phyloP scores from a whole-genome alignment of 2,329 filamentous ascomycete genomes.

The Apiospora hydei region DNA sequence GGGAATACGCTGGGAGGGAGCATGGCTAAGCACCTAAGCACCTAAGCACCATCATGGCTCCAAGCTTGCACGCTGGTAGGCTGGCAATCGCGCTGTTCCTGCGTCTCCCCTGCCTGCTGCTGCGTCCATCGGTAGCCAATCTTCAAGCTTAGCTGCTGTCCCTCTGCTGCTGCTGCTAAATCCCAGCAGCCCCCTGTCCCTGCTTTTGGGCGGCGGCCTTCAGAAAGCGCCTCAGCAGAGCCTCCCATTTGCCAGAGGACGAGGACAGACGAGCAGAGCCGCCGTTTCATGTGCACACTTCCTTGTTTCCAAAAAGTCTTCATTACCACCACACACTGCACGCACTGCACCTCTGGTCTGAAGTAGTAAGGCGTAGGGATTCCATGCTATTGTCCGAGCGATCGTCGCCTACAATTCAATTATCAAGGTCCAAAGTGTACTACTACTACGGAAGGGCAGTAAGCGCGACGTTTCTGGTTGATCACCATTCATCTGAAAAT shows the following conservation, averaged over 20 bases:
- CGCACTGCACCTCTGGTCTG: neutral
- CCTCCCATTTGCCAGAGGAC: constrained; percentile 11
- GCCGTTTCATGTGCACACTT: constrained; percentile 21
- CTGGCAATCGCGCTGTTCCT: neutral
- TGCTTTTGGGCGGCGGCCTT: neutral
- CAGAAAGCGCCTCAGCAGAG: neutral
- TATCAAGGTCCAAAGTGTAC: neutral
- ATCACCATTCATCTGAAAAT: neutral
- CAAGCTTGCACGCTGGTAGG: neutral
- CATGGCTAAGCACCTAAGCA: neutral
- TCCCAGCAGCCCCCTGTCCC: neutral
- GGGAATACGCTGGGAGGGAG: neutral
- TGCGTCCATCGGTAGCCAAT: neutral
- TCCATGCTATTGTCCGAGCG: neutral
- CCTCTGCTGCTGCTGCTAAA: too few relatives aligned
- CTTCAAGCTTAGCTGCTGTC: neutral
- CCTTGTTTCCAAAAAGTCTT: constrained; percentile 15
- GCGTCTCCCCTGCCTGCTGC: neutral
- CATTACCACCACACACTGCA: constrained; percentile 15
- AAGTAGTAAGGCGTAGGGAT: constrained; percentile 15
- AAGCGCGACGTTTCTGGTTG: constrained; percentile 15
- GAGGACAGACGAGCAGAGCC: constrained; percentile 14
- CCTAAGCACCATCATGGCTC: too few relatives aligned
- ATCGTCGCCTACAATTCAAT: constrained; percentile 5
- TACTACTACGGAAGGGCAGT: too few relatives aligned